Evolutionary conservation across 1,284 basidiomycete species (phyloP), one percentile per base, ranked within the genome.

Genomic region (Heterobasidion occidentale): DNA sequence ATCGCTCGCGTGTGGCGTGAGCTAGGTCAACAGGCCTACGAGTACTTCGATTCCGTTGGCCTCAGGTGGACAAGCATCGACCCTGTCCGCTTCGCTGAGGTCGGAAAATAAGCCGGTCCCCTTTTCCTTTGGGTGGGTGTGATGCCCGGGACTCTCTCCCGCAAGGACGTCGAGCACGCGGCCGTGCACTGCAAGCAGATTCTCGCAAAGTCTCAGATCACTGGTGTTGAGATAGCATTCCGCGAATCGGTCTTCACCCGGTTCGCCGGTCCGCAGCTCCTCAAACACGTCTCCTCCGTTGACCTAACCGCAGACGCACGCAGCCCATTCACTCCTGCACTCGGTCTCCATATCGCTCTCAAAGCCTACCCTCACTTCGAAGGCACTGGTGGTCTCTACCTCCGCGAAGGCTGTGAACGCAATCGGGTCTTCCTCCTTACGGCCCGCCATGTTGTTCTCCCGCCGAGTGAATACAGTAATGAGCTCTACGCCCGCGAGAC

Each of bases 311-410:
- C 60, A 54, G 63, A 62, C 5, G 47, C 66, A 42, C 63, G 65
- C 44, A 67, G 62, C 48, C 67, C 65, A 9, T 68, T 73, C 63
- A 68, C 68, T 33, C 52, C 64, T 58, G 56, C 67, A n/a, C 70
- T 72, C 42, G 67, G 71, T 55, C 58, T 72, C 51, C 47, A 54
- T 7, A 70, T 72, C 56, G 62, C 67, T 35, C 58, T 66, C 45
- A 58, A 59, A 19, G 60, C 59, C 46, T 52, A 42, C 17, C 67
- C 70, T 53, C 46, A 63, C 54, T 60, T 52, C 52, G 67, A 70
- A 58, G 70, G 71, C 52, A 71, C 70, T 1, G 65, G 60, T 45
- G 59, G 52, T 52, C 51, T 71, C 49, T 72, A 61, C 63, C 54
- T 68, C 55, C 63, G 64, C 55, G 53, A 60, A 20, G 51, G 60